Percentiles rank a stretch among this genome's conserved stretches.
Conservation (phyloP, 2,329 filamentous ascomycete species). For the Trichoderma pleuroti region DNA sequence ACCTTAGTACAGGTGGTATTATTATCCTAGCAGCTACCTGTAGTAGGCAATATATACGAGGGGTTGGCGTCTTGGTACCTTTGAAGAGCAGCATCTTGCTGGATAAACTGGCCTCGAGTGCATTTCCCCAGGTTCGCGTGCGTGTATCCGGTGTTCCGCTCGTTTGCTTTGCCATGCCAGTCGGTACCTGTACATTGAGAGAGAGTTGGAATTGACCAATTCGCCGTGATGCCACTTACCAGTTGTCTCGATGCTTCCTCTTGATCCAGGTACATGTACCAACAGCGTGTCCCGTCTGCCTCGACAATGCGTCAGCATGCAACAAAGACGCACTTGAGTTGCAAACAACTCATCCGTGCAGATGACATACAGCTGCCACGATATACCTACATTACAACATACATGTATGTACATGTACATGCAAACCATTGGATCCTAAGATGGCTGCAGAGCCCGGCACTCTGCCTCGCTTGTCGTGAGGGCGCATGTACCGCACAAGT, state of each 20-base stretch:
- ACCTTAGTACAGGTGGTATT: too few species aligned
- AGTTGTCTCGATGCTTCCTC: neutral
- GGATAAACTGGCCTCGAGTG: neutral
- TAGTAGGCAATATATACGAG: neutral
- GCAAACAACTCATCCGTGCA: constrained; percentile 17
- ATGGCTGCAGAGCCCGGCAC: neutral
- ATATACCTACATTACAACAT: neutral
- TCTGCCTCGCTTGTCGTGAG: neutral
- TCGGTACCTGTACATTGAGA: neutral
- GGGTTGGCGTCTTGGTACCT: neutral
- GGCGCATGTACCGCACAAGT: neutral
- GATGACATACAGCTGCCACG: constrained; percentile 10
- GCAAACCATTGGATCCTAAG: neutral
- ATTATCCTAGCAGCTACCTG: neutral
- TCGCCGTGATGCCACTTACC: neutral
- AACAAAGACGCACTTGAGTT: neutral
- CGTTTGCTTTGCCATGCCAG: neutral
- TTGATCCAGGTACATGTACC: neutral
- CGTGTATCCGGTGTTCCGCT: neutral
- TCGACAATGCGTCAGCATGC: constrained; percentile 8
- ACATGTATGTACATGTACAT: neutral
- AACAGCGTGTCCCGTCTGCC: neutral
- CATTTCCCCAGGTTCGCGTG: neutral
- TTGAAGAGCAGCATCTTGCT: neutral
- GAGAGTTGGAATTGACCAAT: neutral